Percentiles rank a stretch among this genome's conserved stretches.
These are phyloP conservation scores for Alternaria metachromatica DNA, from an alignment of 2,329 filamentous ascomycete species.

Conservation along the genomic window DNA sequence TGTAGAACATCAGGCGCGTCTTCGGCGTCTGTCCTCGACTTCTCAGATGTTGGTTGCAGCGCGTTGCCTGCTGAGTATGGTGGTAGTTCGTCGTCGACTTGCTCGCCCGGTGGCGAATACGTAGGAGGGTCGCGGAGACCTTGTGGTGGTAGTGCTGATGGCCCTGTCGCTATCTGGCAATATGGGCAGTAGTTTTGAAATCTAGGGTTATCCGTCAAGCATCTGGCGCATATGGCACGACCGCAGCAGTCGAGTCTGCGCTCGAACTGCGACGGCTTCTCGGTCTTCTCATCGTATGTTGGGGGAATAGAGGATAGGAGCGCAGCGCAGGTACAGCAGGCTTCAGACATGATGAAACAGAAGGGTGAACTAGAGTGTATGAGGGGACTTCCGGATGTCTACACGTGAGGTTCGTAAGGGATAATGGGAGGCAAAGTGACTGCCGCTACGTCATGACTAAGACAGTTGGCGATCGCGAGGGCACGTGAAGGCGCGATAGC, in stretches of 20 bases:
- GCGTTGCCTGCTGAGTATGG: conserved; percentile 51
- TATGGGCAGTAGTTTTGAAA: conserved; percentile 74
- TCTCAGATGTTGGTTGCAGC: conserved; percentile 38
- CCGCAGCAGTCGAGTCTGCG: conserved; percentile 72
- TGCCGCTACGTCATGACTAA: conserved; percentile 45
- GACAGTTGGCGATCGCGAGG: conserved; percentile 26
- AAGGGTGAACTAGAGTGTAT: neutral
- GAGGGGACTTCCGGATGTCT: neutral
- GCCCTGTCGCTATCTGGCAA: conserved; percentile 73
- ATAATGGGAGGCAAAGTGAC: conserved; percentile 20
- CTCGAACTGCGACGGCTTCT: conserved; percentile 67
- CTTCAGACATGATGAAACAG: conserved; percentile 44
- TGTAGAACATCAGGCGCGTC: conserved; percentile 72
- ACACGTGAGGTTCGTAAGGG: conserved; percentile 1
- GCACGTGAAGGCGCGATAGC: conserved; percentile 28
- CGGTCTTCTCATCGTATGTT: conserved; percentile 60
- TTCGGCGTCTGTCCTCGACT: conserved; percentile 34
- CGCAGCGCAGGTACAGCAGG: conserved; percentile 74
- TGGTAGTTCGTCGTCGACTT: conserved; percentile 50
- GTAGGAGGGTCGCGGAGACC: conserved; percentile 72
- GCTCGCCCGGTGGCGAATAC: conserved; percentile 59
- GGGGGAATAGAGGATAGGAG: conserved; percentile 64
- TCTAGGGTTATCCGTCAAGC: conserved; percentile 71
- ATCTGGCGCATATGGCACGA: conserved; percentile 73
- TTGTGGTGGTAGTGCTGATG: conserved; percentile 65